Evolutionary conservation across 495 filamentous ascomycete genomes (phyloP), one percentile per base, ranked within the genome.

Genomic region (Amphirosellinia nigrospora): DNA sequence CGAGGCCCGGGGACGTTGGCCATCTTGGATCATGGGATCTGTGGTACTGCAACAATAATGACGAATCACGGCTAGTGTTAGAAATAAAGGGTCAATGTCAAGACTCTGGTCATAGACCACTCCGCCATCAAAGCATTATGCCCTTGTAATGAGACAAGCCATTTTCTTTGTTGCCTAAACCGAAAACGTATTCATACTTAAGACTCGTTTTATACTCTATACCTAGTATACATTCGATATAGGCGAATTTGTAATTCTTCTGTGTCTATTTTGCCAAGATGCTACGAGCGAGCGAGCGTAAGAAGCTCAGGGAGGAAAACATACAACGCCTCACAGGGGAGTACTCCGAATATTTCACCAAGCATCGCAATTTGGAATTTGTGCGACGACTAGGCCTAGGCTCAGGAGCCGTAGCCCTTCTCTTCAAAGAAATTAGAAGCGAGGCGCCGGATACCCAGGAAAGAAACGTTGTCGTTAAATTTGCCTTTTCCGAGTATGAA

Each of bases 231-330:
- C 4, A 28, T 36, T 8, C 10, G n/a, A 28, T 16, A 6, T 41
- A 15, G 15, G n/a, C n/a, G n/a, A n/a, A 16, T 60, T 56, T 36
- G 21, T 41, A 11, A 4, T 5, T 5, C 26, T 19, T 28, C 4
- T 7, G n/a, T 41, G 21, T 63, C n/a, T 63, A 34, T 13, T 46
- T 26, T 32, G 10, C 2, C 13, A 63, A 45, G 13, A 63, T 63
- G 39, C 38, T 63, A 32, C 60, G 60, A 63, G 23, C 60, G 16
- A 63, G 60, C 60, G 60, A 63, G 60, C 60, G 60, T 7, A 63
- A 63, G 39, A 63, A 45, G 60, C 39, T 63, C 26, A 43, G 26
- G 15, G 60, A 63, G 26, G 60, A 63, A 39, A 63, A 63, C 15
- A 63, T 63, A 26, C 38, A 63, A 3, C 60, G 60, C 39, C 60